Conservation (phyloP, 495 filamentous ascomycete species). For the Usnea hakonensis region DNA sequence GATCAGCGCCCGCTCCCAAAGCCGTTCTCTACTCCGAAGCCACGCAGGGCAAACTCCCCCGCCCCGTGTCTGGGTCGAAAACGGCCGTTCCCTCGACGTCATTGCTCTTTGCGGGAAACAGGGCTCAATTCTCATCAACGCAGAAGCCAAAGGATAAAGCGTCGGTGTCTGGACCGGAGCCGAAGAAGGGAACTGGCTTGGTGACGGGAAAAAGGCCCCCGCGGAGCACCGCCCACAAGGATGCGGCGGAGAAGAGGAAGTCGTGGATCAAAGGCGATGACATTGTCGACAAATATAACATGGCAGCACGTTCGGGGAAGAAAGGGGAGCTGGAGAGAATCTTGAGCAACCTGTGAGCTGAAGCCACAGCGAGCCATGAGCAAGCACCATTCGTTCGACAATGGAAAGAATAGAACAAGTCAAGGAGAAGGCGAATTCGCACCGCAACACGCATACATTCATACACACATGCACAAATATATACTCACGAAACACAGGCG, state of each 20-base stretch:
- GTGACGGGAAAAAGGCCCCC: not conserved
- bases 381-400: no score
- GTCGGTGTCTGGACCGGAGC: not conserved
- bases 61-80: not conserved
- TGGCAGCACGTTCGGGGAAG: not conserved
- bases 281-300: not conserved
- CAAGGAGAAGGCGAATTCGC: no score
- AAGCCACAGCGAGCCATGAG: not conserved
- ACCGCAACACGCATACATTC: no score
- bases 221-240: not conserved
- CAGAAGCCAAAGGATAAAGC: not conserved
- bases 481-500: no score
- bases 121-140: not conserved
- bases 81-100: not conserved
- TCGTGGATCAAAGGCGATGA: constrained; percentile 1
- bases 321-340: not conserved
- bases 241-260: constrained; percentile 10
- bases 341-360: not conserved
- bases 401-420: no score
- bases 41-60: constrained; percentile 6
- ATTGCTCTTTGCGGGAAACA: not conserved
- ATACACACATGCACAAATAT: no score
- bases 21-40: constrained; percentile 11
- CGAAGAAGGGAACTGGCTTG: not conserved
- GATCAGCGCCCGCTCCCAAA: constrained; percentile 5